Base-by-base conservation (phyloP, 495 filamentous ascomycete species). In the Zalerion maritima region DNA sequence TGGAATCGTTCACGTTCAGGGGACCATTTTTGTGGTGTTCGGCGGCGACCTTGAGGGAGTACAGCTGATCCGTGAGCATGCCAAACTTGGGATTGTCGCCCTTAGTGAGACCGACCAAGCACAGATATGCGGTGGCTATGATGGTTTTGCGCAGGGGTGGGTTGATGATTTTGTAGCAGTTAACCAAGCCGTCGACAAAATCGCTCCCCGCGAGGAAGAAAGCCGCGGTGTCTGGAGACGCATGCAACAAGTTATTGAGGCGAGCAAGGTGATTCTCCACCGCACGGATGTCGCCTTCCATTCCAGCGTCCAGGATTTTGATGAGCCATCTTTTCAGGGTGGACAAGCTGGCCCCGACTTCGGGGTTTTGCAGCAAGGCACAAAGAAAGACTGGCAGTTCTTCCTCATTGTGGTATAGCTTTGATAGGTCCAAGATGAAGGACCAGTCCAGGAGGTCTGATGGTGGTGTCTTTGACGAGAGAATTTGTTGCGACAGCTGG, bases 171-270 rank as follows among this genome's bases (percentile, higher is more conserved):
- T 60, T 67, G 49, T 79, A 91, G 28, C 69, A 69, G 36, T 60
- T 66, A 18, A 65, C 55, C 9, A 91, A 57, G 2, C 75, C 72
- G 43, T 94, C 85, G 8, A 92, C 45, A 41, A 85, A 85, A 47
- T 93, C 85, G 26, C 80, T 81, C 11, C 85, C 85, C 1, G 74
- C 73, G 47, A 91, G 64, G 26, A 92, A 73, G 41, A 75, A 73
- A n/a, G 46, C 45, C 9, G 64, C 66, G 16, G 58, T 49, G 3
- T 64, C 52, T 0, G 66, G 58, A 4, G 65, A 76, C 6, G 52
- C 49, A 29, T 63, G 56, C 3, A 78, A 49, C 1, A 80, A 49
- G 26, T 62, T 54, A 28, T 65, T 65, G 1, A 67, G 37, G 17
- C 51, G 41, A 28, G 58, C 57, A 5, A 71, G 43, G 9, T 47